These are phyloP conservation scores for Acacia melanoxylon DNA, from an alignment of 306 rosid genomes.

Conservation along the genomic window DNA sequence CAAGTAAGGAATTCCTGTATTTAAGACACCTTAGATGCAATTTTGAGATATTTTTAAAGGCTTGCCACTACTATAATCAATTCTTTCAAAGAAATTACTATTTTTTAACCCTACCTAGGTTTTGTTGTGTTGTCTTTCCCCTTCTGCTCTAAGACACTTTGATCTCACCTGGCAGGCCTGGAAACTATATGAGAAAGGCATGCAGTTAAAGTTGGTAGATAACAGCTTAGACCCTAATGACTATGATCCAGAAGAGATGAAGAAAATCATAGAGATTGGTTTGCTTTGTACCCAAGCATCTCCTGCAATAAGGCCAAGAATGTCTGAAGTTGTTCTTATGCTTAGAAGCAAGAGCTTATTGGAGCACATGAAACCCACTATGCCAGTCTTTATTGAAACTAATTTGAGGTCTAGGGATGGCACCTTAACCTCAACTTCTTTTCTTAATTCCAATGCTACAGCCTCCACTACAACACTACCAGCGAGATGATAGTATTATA, in stretches of 20 bases:
- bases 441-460: slow-evolving; percentile 62
- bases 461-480: slow-evolving; percentile 44
- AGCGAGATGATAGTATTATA: slow-evolving; percentile 40
- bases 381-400: slow-evolving; percentile 61
- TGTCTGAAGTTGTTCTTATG: slow-evolving; percentile 61
- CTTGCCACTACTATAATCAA: neutral
- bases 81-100: neutral
- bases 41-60: neutral
- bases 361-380: slow-evolving; percentile 40
- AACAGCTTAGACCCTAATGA: slow-evolving; percentile 45
- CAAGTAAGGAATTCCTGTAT: slow-evolving; percentile 44
- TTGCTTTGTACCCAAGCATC: slow-evolving; percentile 66
- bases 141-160: neutral
- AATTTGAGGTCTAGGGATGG: slow-evolving; percentile 35
- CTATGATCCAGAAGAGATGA: slow-evolving; percentile 52
- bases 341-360: slow-evolving; percentile 46
- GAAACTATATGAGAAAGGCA: slow-evolving; percentile 50
- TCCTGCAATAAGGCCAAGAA: slow-evolving; percentile 56
- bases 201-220: slow-evolving; percentile 51
- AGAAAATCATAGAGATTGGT: slow-evolving; percentile 53
- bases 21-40: neutral
- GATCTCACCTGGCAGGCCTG: slow-evolving; percentile 45
- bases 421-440: slow-evolving; percentile 48
- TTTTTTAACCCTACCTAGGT: neutral
- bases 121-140: neutral